Base-by-base conservation (phyloP, 768 basidiomycete genomes). In the Nevesoporus exiguus region DNA sequence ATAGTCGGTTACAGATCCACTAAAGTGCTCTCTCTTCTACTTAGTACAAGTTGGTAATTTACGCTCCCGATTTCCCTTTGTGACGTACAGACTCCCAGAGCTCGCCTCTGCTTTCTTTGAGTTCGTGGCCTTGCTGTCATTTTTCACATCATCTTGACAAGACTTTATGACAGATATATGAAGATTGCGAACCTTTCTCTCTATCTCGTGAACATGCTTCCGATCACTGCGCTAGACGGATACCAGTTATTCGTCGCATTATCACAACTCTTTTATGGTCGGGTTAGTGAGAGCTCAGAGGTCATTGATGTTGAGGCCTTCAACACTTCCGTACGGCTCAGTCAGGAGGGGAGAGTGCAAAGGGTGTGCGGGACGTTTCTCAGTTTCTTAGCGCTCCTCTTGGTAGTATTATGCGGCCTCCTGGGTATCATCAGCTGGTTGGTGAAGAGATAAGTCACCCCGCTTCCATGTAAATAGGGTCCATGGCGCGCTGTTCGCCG, bases 121-220 rank as follows among this genome's bases (percentile, higher is more conserved):
- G 90, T 91, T 60, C 55, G 85, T 76, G n/a, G 5, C 10, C 19
- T 41, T 31, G 31, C 15, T 10, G 4, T 19, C 13, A 25, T 29
- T 46, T 31, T 30, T 14, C 22, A 19, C 22, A 36, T 3, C 14
- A 9, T 2, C 19, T 25, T 47, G 33, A 60, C 17, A 34, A 5
- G 41, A 19, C 7, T 15, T 40, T 4, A n/a, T 29, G 11, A 51
- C 59, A 88, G 88, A 56, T 89, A 88, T 55, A 68, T 84, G 55
- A 70, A 74, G 31, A 80, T 82, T 63, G 77, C 88, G 2, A 83
- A 84, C n/a, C 68, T 93, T 30, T 93, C 90, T 3, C 74, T 95
- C 2, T 93, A 81, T 67, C 70, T 93, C 53, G 84, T 94, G 74
- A 95, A 95, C 66, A 78, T 90, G 25, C 76, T 94, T 22, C 91